phyloP scores from a whole-genome alignment of 2,329 filamentous ascomycete genomes.

The Boeremia exigua region DNA sequence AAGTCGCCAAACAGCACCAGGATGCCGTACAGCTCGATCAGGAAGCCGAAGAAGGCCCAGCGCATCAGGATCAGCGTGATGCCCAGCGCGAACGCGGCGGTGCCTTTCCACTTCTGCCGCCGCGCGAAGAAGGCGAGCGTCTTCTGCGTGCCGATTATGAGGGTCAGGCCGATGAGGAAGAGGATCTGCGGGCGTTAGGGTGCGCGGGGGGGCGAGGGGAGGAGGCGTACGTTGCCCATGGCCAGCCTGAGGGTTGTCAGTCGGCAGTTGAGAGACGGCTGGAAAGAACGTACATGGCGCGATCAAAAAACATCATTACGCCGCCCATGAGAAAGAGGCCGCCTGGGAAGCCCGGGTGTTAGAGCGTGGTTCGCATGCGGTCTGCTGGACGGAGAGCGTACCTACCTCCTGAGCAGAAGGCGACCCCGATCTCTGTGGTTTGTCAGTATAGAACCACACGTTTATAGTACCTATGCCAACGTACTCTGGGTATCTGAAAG shows the following conservation, averaged over 20 bases:
- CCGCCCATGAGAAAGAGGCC: slow-evolving; percentile 94
- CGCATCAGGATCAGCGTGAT: slow-evolving; percentile 84
- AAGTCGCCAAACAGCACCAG: slow-evolving; percentile 95
- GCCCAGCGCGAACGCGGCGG: slow-evolving; percentile 82
- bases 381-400: slow-evolving; percentile 41
- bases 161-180: slow-evolving; percentile 93
- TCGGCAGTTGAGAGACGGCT: background rate
- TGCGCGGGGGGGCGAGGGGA: slow-evolving; percentile 8
- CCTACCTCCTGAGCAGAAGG: slow-evolving; percentile 97
- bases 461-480: slow-evolving; percentile 43
- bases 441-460: background rate
- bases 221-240: slow-evolving; percentile 83
- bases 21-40: slow-evolving; percentile 91
- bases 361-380: background rate
- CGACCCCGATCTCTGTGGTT: slow-evolving; percentile 84
- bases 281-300: slow-evolving; percentile 75
- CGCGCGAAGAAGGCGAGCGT: slow-evolving; percentile 94
- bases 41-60: slow-evolving; percentile 91
- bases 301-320: slow-evolving; percentile 96
- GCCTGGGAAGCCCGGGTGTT: slow-evolving; percentile 60
- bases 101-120: slow-evolving; percentile 90
- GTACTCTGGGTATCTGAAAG: slow-evolving; percentile 93
- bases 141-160: slow-evolving; percentile 92
- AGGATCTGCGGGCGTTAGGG: slow-evolving; percentile 70
- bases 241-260: slow-evolving; percentile 69